Conservation (phyloP, 2,329 filamentous ascomycete genomes). For the Arthroderma sp. region DNA sequence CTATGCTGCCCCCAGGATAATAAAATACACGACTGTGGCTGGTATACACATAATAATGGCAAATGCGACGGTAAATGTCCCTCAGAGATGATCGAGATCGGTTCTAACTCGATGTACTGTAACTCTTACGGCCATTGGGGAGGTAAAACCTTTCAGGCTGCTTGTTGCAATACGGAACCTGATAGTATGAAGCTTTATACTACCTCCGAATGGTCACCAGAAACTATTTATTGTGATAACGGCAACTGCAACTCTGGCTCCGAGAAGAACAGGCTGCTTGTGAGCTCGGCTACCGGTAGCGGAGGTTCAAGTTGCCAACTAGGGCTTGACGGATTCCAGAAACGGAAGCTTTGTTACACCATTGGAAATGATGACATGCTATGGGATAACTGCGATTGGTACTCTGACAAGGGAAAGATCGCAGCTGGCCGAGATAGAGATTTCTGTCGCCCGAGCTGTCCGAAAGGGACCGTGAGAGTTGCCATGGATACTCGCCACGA, state of each 20-base stretch:
- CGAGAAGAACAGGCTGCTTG: background rate
- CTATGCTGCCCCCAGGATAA: conserved; percentile 1
- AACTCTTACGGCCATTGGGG: background rate
- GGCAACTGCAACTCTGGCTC: background rate
- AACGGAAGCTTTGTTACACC: background rate
- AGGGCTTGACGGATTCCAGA: background rate
- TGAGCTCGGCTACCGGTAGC: background rate
- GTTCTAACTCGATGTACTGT: conserved; percentile 4
- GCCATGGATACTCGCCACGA: background rate
- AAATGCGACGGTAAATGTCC: background rate
- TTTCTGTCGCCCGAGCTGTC: background rate
- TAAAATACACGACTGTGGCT: background rate
- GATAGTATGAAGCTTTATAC: background rate
- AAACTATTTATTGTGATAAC: background rate
- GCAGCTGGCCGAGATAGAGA: background rate
- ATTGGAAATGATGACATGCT: background rate
- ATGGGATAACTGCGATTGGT: background rate
- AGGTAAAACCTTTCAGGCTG: background rate
- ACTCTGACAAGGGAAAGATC: background rate
- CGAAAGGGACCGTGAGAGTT: background rate
- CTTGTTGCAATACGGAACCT: conserved; percentile 1
- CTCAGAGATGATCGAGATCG: background rate
- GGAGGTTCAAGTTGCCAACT: background rate
- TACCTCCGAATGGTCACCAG: background rate
- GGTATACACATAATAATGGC: conserved; percentile 1